Evolutionary conservation across 805 yeast species (phyloP).

Genomic region (Zygotorulaspora danielsina): DNA sequence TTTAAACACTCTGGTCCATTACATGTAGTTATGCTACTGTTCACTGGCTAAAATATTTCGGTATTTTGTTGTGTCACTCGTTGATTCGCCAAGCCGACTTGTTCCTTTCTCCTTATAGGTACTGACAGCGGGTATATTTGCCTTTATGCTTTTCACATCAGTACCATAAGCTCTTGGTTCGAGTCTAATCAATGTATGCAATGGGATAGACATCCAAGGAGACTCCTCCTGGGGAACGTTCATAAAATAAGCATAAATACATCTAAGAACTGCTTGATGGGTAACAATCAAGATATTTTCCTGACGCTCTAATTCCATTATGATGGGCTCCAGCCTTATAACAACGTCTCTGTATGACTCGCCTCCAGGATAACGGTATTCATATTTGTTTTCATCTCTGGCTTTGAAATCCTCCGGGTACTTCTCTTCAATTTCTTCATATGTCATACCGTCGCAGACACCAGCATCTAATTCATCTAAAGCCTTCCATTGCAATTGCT

Average conservation of each 20-base stretch:
- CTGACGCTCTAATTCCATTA: constrained; percentile 97
- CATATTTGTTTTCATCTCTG: constrained; percentile 92
- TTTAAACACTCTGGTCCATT: too few relatives aligned
- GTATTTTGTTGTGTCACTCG: constrained; percentile 12
- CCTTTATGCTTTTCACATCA: constrained; percentile 81
- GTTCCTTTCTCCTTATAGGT: constrained; percentile 96
- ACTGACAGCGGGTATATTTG: constrained; percentile 95
- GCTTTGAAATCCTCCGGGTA: constrained; percentile 96
- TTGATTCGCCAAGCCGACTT: constrained; percentile 42
- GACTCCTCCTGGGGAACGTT: constrained; percentile 95
- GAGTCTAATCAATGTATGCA: constrained; percentile 87
- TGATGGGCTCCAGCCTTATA: constrained; percentile 90
- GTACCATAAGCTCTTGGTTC: constrained; percentile 96
- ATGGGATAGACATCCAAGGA: constrained; percentile 99
- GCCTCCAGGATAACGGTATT: constrained; percentile 94
- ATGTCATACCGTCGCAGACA: constrained; percentile 94
- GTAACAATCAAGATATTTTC: constrained; percentile 94
- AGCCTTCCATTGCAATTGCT: constrained; percentile 91
- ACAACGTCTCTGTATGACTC: constrained; percentile 96
- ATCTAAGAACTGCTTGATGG: constrained; percentile 94
- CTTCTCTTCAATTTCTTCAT: constrained; percentile 78
- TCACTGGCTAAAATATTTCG: constrained; percentile 22
- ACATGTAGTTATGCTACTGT: too few relatives aligned
- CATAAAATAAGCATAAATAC: constrained; percentile 97
- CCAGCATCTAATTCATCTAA: constrained; percentile 97